Evolutionary conservation across 139 green algal species (phyloP), one percentile per base, ranked within the genome.

Genomic region (Coelastrella sp.): DNA sequence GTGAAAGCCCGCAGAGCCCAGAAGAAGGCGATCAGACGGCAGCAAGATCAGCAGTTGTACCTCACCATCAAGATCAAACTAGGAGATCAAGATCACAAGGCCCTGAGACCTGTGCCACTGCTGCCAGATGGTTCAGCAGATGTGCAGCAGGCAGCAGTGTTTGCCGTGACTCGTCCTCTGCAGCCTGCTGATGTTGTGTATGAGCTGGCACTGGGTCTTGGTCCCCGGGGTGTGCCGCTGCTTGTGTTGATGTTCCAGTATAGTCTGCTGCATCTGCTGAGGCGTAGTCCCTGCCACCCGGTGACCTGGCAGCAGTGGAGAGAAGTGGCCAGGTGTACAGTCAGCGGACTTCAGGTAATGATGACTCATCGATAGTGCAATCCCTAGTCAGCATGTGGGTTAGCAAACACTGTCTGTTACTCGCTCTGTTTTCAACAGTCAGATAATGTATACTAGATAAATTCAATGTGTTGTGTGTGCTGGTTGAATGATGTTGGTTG

Each of bases 231-330:
- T 11, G 19, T 13, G 19, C 25, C 69, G 21, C 53, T 69, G 69
- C 71, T 81, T 21, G 35, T 6, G 38, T 27, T 87, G 5, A 9
- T 4, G 4, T 81, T 81, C 30, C 38, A 72, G 67, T 82, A 81
- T 41, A 81, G 57, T 32, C 35, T 87, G 69, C 69, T 87, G 82
- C 69, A 81, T 40, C 53, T 87, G 69, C 50, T 87, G 69, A 27
- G 17, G 69, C 27, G 59, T 27, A 77, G 57, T 43, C 82, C 82
- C 2, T 25, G 15, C 5, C 57, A 30, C 0, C 82, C 82, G n/a
- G 11, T 50, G 51, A 50, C 11, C n/a, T 87, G 57, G 43, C 41
- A 87, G 53, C 69, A 74, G 40, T 87, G 82, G 82, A 38, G 71
- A 8, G 37, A 37, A 21, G 64, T 76, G n/a, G 60, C 41, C 0